Evolutionary conservation across 2,329 filamentous ascomycete genomes (phyloP).

Genomic region (Botryotinia narcissicola): DNA sequence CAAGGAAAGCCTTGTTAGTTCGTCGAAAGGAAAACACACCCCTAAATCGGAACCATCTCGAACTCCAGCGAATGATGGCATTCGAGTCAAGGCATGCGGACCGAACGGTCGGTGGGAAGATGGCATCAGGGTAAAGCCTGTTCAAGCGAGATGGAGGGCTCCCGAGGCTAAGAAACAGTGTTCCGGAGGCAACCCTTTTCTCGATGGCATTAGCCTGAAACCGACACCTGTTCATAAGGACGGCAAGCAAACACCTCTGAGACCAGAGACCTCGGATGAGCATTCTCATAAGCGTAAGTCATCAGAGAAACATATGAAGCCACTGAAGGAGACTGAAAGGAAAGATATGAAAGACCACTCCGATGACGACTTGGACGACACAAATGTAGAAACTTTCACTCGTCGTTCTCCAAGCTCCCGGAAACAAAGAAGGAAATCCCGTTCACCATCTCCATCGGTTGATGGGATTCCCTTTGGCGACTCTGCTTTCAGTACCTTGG

Average conservation of each 20-base stretch:
- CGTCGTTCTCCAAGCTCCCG: constrained; percentile 27
- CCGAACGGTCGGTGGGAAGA: constrained; percentile 32
- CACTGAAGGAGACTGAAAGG: constrained; percentile 22
- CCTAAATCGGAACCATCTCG: constrained; percentile 44
- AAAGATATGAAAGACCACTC: neutral
- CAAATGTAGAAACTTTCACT: constrained; percentile 25
- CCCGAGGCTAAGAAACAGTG: constrained; percentile 31
- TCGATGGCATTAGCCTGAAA: constrained; percentile 38
- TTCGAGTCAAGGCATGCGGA: constrained; percentile 32
- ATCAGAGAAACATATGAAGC: constrained; percentile 28
- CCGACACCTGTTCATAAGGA: constrained; percentile 26
- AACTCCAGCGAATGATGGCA: constrained; percentile 27
- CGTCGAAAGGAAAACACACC: constrained; percentile 34
- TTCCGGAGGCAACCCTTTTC: constrained; percentile 10
- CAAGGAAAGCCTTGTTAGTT: constrained; percentile 13
- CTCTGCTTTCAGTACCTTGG: constrained; percentile 65
- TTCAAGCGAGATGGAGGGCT: constrained; percentile 33
- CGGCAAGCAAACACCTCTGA: constrained; percentile 25
- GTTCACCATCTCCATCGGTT: constrained; percentile 44
- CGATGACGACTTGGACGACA: neutral
- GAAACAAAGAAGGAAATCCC: constrained; percentile 29
- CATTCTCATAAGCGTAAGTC: constrained; percentile 28
- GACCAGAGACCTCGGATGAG: constrained; percentile 18
- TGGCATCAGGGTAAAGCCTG: constrained; percentile 36
- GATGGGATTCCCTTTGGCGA: constrained; percentile 63